Base-by-base conservation (phyloP, 2,329 filamentous ascomycete species). In the Botryotinia convoluta region DNA sequence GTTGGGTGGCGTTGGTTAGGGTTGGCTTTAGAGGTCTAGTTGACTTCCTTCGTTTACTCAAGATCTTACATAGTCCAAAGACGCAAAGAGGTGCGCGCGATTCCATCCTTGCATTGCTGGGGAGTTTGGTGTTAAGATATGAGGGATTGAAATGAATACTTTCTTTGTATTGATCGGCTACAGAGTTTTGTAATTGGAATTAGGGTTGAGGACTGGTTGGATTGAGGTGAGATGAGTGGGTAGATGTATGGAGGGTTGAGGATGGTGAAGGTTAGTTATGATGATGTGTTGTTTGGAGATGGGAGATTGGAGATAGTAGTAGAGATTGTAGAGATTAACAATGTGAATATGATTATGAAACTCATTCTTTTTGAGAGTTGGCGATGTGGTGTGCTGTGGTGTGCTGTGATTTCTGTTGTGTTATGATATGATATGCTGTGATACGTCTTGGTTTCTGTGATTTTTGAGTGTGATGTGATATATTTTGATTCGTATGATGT, bases 321-420 rank as follows among this genome's bases (percentile, higher is more conserved):
- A 4, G 22, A 37, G 6, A 61, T 16, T 61, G 20, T 37, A 61
- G 59, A 61, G 32, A 37, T 61, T 61, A 37, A 3, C 35, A 20
- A 61, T 51, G 26, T 51, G 48, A 61, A 35, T 61, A 37, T 61
- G 59, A 61, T 61, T 61, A 61, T 37, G 10, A 61, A 37, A 61
- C 26, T 37, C 3, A 16, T 37, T 37, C 22, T 37, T 51, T n/a
- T 14, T 1, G 26, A 5, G 26, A 1, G 1, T 1, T n/a, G 20
- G 48, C 18, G n/a, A 18, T 54, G 14, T 54, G 14, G 7, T 48
- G 20, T 48, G 8, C 0, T 12, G 22, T 6, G 9, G 4, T 61
- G 10, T n/a, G 7, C 4, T 61, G 26, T 39, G 6, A 5, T n/a
- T n/a, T 62, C 14, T 39, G 35, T 16, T 39, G 12, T 26, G 9